Base-by-base conservation (phyloP, 371 early-diverging fungal species). In the Zopfochytrium polystomum region DNA sequence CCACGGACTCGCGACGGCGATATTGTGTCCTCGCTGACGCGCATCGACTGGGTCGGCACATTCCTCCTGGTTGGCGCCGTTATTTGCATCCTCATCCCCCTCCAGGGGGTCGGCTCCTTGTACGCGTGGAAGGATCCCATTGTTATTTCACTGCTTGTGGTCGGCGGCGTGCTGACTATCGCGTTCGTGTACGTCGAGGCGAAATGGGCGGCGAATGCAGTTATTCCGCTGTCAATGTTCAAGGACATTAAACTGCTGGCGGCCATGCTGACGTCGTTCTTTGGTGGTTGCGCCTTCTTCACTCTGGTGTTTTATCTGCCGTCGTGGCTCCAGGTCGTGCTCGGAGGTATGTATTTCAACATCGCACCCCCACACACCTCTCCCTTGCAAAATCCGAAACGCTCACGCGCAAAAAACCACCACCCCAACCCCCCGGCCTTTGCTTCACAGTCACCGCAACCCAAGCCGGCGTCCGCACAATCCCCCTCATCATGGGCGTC, bases 241-340 rank as follows among this genome's bases (percentile, higher is more conserved):
- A n/a, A n/a, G n/a, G n/a, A n/a, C n/a, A 22, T n/a, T n/a, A n/a
- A n/a, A n/a, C n/a, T n/a, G n/a, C n/a, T n/a, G n/a, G n/a, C n/a
- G n/a, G n/a, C n/a, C n/a, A n/a, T n/a, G n/a, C n/a, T 79, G 90
- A 90, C 23, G 75, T 84, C 48, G 71, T 80, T 29, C n/a, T n/a
- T n/a, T n/a, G n/a, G n/a, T n/a, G n/a, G n/a, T n/a, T n/a, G n/a
- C n/a, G n/a, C n/a, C n/a, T 85, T 88, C 59, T 83, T 86, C 52
- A 80, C 82, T n/a, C 76, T 85, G 13, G 60, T 88, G 9, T 92
- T 87, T 64, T 88, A 87, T 67, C 75, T 86, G 20, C 56, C 53
- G 7, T 72, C 89, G 11, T 93, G 86, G 70, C 88, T 88, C 73
- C 90, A 87, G 61, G 82, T 90, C 35, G 88, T 89, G 43, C 68